Evolutionary conservation across 257 asterid genomes (phyloP), one percentile per base, ranked within the genome.

Genomic region (Solanum raphanifolium): DNA sequence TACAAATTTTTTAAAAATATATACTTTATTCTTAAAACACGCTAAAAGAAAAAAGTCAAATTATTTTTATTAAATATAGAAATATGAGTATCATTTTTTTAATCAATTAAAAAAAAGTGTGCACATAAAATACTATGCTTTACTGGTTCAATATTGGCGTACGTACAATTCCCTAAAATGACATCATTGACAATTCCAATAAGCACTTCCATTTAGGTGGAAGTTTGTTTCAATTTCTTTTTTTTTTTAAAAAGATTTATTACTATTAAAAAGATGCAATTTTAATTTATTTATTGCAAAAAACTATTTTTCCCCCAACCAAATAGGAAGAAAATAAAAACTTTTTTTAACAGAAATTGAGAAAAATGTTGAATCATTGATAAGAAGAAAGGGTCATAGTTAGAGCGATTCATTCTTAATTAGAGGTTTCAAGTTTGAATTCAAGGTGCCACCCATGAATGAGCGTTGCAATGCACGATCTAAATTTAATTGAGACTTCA

Each of bases 401-500:
- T 55, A 55, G 2, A 55, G 11, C 0, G 10, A 20, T 55, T 55
- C 25, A 55, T 1, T 18, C 25, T 55, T 20, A 18, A 6, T 55
- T 18, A 18, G 2, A 55, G 1, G 9, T 52, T 52, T 52, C 1
- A 18, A 52, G 4, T 52, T 52, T 18, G 9, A 52, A 6, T 52
- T 0, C 20, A 52, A 52, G 9, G 4, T 0, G 62, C 9, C 65
- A 55, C 1, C n/a, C 1, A 13, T 18, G 65, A 55, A 6, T 55
- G n/a, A 6, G 9, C 9, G 0, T 55, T 6, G 0, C 1, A 16
- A 18, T 18, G 1, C 4, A 52, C 4, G 9, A 52, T 2, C 0
- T 0, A 0, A 18, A 52, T 52, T 52, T 18, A 55, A 2, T 55
- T 6, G 1, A 2, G 0, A 18, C 1, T 18, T 0, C 4, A 16